A percentile compares a stretch with the other conserved stretches of the same genome.
Conservation (phyloP, 2,329 filamentous ascomycete species). For the Ophiostoma ips region DNA sequence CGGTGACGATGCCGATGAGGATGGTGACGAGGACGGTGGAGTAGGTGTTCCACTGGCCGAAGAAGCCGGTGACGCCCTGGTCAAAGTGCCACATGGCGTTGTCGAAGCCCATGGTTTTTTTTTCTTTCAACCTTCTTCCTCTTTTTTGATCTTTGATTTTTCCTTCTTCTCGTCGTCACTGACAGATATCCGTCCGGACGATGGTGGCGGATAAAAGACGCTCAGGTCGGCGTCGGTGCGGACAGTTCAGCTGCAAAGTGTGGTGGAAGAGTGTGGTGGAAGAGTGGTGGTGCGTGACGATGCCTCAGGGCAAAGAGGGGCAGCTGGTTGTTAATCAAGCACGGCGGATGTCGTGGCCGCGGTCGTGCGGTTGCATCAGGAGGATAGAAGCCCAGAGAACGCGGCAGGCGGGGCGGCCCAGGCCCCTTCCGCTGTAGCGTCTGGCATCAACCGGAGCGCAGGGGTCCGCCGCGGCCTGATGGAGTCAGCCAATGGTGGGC, state of each 20-base stretch:
- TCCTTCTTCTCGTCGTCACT: background rate
- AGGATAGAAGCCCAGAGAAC: background rate
- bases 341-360: no score
- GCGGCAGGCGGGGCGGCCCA: background rate
- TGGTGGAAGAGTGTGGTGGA: no score
- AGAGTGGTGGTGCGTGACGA: no score
- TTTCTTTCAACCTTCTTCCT: no score
- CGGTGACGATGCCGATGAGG: constrained; percentile 54
- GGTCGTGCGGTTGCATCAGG: background rate
- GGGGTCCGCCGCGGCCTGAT: background rate
- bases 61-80: constrained; percentile 49
- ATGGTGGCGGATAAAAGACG: no score
- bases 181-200: background rate
- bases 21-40: constrained; percentile 57
- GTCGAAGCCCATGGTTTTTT: constrained; percentile 31
- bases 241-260: no score
- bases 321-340: no score
- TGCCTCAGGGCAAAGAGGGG: no score
- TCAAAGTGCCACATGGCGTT: constrained; percentile 55
- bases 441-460: background rate
- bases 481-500: background rate
- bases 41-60: constrained; percentile 71
- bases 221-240: no score
- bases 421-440: background rate
- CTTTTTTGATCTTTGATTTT: background rate